Base-by-base conservation (phyloP, 2,329 filamentous ascomycete species). In the Sclerotinia nivalis region DNA sequence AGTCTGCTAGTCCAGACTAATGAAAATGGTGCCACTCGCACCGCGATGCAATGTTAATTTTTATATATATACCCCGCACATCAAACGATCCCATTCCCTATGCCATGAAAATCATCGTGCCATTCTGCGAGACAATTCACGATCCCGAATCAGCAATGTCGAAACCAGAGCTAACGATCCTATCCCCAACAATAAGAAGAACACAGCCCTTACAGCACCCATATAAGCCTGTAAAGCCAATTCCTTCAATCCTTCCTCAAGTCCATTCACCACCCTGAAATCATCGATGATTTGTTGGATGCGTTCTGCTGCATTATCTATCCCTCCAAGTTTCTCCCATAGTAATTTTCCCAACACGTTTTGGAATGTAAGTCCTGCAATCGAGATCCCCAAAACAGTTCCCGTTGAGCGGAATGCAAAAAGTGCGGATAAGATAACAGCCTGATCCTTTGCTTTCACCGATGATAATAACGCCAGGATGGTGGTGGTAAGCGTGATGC, bases 361-460 rank as follows among this genome's bases (percentile, higher is more conserved):
- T 56, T 73, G 72, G 20, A 74, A 72, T n/a, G 70, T 69, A 7
- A 68, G 45, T 25, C 60, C 66, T 20, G 72, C 64, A 34, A 71
- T 20, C 0, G 87, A 88, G 4, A 87, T 88, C 60, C 86, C 86
- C 71, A 92, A 80, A 25, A 89, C 89, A 67, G 93, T 83, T 13
- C 91, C 92, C 0, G 93, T 83, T 2, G 89, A 89, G 54, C 91
- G 88, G 82, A 94, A 93, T 25, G 93, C 86, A 79, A 93, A 94
- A 22, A 88, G 91, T 78, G 90, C 93, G 13, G 91, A 91, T 28
- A 91, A 90, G 4, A 89, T 89, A 1, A 93, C 86, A 1, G 92
- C 91, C 71, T 91, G 88, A 73, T 94, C 90, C 62, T 88, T 83
- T 8, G 83, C 82, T 0, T 85, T 81, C 0, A 89, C 86, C 75